A percentile compares a stretch with the other conserved stretches of the same genome.
These are phyloP conservation scores for Sporothrix phasma DNA, from an alignment of 2,329 filamentous ascomycete species.

Conservation along the genomic window DNA sequence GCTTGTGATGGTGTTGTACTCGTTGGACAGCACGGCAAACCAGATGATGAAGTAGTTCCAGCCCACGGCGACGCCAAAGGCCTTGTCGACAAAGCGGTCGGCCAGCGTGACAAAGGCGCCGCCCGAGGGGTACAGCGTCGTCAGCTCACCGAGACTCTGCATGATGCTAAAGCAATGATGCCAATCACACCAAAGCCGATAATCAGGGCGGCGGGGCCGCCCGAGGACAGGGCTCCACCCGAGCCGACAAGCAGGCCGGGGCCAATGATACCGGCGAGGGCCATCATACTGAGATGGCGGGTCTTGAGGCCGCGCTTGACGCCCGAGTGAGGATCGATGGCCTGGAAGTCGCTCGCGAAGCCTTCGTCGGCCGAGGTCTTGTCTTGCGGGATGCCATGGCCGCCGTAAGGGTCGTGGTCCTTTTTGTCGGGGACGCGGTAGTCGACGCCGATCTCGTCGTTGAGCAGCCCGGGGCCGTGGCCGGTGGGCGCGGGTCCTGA, in stretches of 20 bases:
- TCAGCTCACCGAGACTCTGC: slow-evolving; percentile 66
- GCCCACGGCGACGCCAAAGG: slow-evolving; percentile 57
- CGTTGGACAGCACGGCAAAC: slow-evolving; percentile 55
- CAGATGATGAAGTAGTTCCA: slow-evolving; percentile 66
- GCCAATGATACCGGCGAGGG: slow-evolving; percentile 52
- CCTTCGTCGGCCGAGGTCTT: slow-evolving; percentile 29
- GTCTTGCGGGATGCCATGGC: not conserved
- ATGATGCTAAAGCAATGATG: slow-evolving; percentile 59
- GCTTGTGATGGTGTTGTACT: slow-evolving; percentile 59
- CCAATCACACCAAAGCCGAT: slow-evolving; percentile 67
- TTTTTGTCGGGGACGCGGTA: slow-evolving; percentile 12
- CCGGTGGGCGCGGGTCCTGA: slow-evolving; percentile 1
- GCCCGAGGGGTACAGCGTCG: slow-evolving; percentile 60
- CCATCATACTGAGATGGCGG: slow-evolving; percentile 57
- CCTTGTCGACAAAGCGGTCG: slow-evolving; percentile 61
- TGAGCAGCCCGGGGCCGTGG: not conserved
- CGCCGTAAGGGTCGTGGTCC: not conserved
- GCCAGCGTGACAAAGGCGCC: slow-evolving; percentile 63
- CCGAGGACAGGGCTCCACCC: slow-evolving; percentile 56
- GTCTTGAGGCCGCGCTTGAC: slow-evolving; percentile 62
- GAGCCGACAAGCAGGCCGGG: slow-evolving; percentile 64
- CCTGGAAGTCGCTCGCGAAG: slow-evolving; percentile 28
- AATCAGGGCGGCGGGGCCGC: slow-evolving; percentile 60
- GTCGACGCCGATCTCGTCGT: slow-evolving; percentile 5
- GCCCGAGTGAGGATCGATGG: slow-evolving; percentile 51